Percentiles rank a stretch among this genome's conserved stretches.
phyloP scores from a whole-genome alignment of 73 alveolate species.

The Uronychia binucleata region DNA sequence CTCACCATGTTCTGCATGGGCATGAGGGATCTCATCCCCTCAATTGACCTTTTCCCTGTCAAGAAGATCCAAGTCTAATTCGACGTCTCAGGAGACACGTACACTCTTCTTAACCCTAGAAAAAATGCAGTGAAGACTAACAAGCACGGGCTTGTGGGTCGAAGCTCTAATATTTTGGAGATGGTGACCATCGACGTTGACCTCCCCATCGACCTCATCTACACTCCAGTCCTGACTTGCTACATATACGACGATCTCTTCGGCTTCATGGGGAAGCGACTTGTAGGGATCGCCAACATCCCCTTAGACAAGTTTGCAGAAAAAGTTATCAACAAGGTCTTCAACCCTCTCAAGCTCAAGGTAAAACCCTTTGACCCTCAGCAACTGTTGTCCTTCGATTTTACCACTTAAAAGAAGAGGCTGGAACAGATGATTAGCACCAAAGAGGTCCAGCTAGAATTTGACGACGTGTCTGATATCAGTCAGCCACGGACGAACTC shows the following conservation, averaged over 20 bases:
- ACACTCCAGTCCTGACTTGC: conserved; percentile 60
- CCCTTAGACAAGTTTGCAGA: conserved; percentile 36
- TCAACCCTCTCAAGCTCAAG: background rate
- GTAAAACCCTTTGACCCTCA: background rate
- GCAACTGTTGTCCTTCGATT: background rate
- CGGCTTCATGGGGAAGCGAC: conserved; percentile 54
- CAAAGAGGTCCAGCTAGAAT: background rate
- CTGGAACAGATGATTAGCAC: background rate
- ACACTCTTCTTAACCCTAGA: background rate
- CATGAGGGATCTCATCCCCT: conserved; percentile 56
- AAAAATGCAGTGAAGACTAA: conserved; percentile 52
- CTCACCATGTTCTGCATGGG: conserved; percentile 46
- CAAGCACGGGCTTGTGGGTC: conserved; percentile 40
- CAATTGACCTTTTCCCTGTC: conserved; percentile 56
- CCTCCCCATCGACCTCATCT: conserved; percentile 53
- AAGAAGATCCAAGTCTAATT: conserved; percentile 33
- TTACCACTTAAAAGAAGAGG: background rate
- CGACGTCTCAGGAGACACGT: conserved; percentile 65
- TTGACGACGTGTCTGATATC: background rate
- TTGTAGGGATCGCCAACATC: conserved; percentile 60
- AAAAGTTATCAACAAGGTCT: conserved; percentile 17
- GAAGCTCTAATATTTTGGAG: conserved; percentile 46
- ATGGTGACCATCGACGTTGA: conserved; percentile 50
- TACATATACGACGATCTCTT: conserved; percentile 52
- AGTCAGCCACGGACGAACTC: background rate